Evolutionary conservation across 2,329 filamentous ascomycete species (phyloP), one percentile per base, ranked within the genome.

Genomic region (Fusarium miscanthi): DNA sequence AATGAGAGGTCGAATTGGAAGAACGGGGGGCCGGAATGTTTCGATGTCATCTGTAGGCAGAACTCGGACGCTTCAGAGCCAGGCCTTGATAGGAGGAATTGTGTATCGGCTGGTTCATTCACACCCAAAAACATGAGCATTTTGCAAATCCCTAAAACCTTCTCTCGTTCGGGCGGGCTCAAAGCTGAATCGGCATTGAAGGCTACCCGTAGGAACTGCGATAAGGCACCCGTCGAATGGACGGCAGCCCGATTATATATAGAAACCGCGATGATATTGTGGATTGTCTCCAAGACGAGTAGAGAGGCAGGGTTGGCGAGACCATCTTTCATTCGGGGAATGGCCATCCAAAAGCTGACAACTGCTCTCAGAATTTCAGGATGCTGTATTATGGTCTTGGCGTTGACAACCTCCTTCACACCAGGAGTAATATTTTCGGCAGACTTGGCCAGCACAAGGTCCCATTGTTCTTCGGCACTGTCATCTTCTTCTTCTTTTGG

Each of bases 1-100:
- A 94, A 84, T 3, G 94, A 96, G 27, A 99, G 86, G 80, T 99
- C 96, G 81, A 99, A 98, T 76, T 98, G 94, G 74, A 99, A 92
- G 80, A 93, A 95, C 0, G 95, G 90, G 10, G 96, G 94, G 19
- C 90, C 89, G 72, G 92, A 91, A 66, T 95, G 94, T 53, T 87
- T 87, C 70, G 91, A 90, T 73, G 97, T 89, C 79, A 93, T 92
- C 58, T 90, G 87, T 25, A 97, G 85, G 70, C 87, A 89, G 77
- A 97, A 96, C 54, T 92, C 88, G 17, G 93, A 87, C 1, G 88
- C 86, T 52, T 84, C 83, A 11, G 86, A 75, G 4, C 87, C 86
- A 13, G 87, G 81, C 33, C 84, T 85, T 17, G 86, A 85, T 41
- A 91, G 80, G 35, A 99, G 86, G 68, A 92, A 90, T 77, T 95